Base-by-base conservation (phyloP, 495 filamentous ascomycete species). In the Penicillium diatomitis region DNA sequence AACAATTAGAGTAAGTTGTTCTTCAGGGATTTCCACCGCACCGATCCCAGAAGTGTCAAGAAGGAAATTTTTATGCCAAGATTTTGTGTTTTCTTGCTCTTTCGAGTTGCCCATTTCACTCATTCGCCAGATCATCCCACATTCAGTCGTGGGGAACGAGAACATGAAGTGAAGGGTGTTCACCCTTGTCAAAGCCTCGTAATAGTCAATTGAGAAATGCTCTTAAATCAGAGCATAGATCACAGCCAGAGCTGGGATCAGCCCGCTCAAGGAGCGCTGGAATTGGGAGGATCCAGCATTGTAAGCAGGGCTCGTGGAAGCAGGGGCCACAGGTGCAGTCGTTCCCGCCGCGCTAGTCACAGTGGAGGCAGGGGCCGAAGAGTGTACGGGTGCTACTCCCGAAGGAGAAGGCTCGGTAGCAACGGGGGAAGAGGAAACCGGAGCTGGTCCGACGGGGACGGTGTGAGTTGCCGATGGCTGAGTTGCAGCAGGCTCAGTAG, bases 231-330 rank as follows among this genome's bases (percentile, higher is more conserved):
- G 41, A 32, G 50, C 50, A 37, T 54, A 34, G 8, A 55, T 34
- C 32, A 58, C 30, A 12, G 49, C 57, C 0, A 63, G 20, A n/a
- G 50, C 53, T 9, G 60, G 60, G 5, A 63, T 31, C 5, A 63
- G n/a, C 9, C 50, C 57, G 6, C 41, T 44, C 20, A 61, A 8
- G 2, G 57, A 56, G 29, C 45, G 58, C 46, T 63, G 46, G 50
- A 50, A 56, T 37, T 57, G 56, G 44, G 54, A 43, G 3, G 60
- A 47, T 32, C 57, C 60, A 8, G 44, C 51, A 41, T 61, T 63
- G 44, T 53, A 63, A 4, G 30, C 42, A 35, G 60, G 55, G 0
- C 40, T 51, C 29, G 49, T 49, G 28, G 56, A 38, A 46, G 52
- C 47, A 30, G 55, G 33, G 12, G 51, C 51, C 4, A 44, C 51